These are phyloP conservation scores for Yamagishiella unicocca DNA, from an alignment of 139 green algal species.

Conservation along the genomic window DNA sequence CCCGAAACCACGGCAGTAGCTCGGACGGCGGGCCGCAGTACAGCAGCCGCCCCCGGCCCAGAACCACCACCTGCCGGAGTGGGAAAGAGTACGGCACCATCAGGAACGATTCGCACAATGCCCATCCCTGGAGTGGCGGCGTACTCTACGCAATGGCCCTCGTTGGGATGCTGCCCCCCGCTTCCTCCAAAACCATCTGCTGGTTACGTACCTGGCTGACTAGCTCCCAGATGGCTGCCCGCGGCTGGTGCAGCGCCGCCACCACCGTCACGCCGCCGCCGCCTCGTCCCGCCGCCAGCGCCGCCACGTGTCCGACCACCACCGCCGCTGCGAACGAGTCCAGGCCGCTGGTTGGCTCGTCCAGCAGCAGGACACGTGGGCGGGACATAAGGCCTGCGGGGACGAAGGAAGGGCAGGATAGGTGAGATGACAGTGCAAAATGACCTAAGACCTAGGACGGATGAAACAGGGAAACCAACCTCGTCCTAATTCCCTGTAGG, in stretches of 20 bases:
- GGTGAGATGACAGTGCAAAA: no score
- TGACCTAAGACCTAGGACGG: no score
- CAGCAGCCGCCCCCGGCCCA: constrained; percentile 47
- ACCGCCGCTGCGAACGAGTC: constrained; percentile 74
- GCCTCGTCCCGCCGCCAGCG: constrained; percentile 51
- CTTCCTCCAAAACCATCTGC: no score
- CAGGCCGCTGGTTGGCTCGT: constrained; percentile 84
- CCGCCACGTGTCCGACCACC: constrained; percentile 63
- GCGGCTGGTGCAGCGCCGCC: constrained; percentile 72
- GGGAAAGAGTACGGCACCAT: no score
- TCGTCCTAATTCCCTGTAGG: no score
- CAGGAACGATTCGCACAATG: no score
- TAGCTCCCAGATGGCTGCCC: constrained; percentile 69
- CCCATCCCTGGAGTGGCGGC: no score
- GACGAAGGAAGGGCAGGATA: neutral
- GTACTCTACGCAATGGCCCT: no score
- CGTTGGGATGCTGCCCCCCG: no score
- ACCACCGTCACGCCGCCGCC: constrained; percentile 56
- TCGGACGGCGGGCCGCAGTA: constrained; percentile 56
- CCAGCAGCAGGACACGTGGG: constrained; percentile 81
- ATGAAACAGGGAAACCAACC: no score
- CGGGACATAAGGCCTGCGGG: constrained; percentile 30
- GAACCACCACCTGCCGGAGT: constrained; percentile 39
- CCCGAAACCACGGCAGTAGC: constrained; percentile 60
- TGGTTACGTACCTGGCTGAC: constrained; percentile 53